phyloP scores from a whole-genome alignment of 805 yeast species.

The Myxozyma geophila region DNA sequence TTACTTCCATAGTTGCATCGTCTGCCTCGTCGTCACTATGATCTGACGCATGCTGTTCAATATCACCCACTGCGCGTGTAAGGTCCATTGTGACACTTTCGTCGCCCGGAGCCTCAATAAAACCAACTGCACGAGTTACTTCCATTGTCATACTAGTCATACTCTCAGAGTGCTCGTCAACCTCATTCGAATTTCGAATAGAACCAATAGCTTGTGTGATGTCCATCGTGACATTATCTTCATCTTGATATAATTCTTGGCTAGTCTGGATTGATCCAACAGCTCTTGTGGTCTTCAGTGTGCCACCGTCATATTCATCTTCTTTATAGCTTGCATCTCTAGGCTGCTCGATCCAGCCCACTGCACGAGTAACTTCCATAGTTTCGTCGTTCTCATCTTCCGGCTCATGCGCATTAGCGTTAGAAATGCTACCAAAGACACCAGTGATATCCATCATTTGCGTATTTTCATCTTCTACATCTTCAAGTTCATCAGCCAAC shows the following conservation, averaged over 20 bases:
- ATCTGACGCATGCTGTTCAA: constrained; percentile 1
- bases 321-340: constrained; percentile 10
- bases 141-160: constrained; percentile 20
- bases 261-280: constrained; percentile 21
- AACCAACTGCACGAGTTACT: constrained; percentile 28
- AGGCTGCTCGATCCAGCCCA: constrained; percentile 22
- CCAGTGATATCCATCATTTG: constrained; percentile 36
- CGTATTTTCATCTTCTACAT: constrained; percentile 20
- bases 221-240: constrained; percentile 32
- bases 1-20: constrained; percentile 11
- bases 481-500: constrained; percentile 3
- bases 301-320: constrained; percentile 26
- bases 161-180: constrained; percentile 9
- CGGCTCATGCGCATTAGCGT: not conserved
- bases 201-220: constrained; percentile 35
- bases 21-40: constrained; percentile 5
- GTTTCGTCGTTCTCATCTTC: constrained; percentile 29
- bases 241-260: constrained; percentile 4
- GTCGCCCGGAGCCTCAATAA: constrained; percentile 15
- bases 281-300: constrained; percentile 35
- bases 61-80: constrained; percentile 20
- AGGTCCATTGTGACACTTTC: constrained; percentile 24
- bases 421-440: constrained; percentile 21
- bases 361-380: constrained; percentile 36
- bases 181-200: constrained; percentile 14